Evolutionary conservation across 345 rosid species (phyloP), one percentile per base, ranked within the genome.

Genomic region (Bruguiera parviflora): DNA sequence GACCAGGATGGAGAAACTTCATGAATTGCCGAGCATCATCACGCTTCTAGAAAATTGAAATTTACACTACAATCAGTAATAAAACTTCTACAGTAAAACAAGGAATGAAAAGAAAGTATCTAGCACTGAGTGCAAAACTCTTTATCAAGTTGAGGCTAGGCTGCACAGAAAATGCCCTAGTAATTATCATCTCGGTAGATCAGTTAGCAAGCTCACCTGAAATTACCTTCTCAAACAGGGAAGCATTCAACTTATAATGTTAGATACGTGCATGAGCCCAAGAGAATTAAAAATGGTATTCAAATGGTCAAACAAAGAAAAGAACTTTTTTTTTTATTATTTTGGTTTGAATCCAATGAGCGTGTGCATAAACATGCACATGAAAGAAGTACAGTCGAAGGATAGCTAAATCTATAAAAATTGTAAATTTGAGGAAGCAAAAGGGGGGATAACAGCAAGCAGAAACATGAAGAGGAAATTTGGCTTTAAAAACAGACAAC

Each of bases 1-100:
- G 98, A 75, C 92, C 91, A 47, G 96, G 98, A 77, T 92, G 99
- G 61, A 95, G 99, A 82, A 88, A 95, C 83, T 92, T 95, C 99
- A 95, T 95, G 78, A 95, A 95, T 73, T 88, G 97, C 53, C 92
- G 80, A 6, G 98, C 97, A 87, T 92, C 91, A 75, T 92, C 97
- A 68, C 99, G 98, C 68, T 87, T 90, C 99, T 92, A 87, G 15
- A 70, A 72, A 67, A 5, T 25, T 66, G 35, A 57, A 71, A 58
- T 55, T 19, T 39, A 70, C 56, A 27, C 57, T 27, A 63, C 61
- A 57, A 56, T 84, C 75, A 85, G 63, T 61, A 72, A 64, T 72
- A 71, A 71, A 58, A 55, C 70, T 71, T 27, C 21, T 52, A 51
- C 29, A 4, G 18, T 56, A 27, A 56, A 22, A 22, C 5, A 27